These are phyloP conservation scores for Pseudozyma sp. DNA, from an alignment of 1,284 basidiomycete genomes.

Conservation along the genomic window DNA sequence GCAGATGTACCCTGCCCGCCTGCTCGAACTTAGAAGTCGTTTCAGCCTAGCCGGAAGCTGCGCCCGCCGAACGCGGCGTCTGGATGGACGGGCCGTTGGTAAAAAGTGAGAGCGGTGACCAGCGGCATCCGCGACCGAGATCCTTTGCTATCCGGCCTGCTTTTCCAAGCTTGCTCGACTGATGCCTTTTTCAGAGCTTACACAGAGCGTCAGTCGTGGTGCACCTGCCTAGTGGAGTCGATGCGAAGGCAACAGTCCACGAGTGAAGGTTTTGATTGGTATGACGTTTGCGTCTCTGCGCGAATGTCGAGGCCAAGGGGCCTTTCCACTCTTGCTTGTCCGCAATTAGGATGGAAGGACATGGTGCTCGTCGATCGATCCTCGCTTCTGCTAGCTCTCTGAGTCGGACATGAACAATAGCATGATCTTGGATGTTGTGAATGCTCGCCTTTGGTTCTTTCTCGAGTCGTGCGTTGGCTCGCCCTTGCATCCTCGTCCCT, in stretches of 20 bases:
- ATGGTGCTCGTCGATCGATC: background rate
- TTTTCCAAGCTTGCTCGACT: too few species aligned
- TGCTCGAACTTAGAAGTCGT: background rate
- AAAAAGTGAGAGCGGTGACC: too few species aligned
- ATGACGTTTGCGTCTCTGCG: too few species aligned
- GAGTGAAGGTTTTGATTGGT: too few species aligned
- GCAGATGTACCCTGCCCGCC: background rate
- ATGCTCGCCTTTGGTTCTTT: background rate
- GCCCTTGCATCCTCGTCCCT: background rate
- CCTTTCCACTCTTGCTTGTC: too few species aligned
- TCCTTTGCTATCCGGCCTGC: too few species aligned
- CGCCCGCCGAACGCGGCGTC: background rate
- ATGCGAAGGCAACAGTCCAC: too few species aligned
- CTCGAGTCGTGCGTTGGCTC: background rate
- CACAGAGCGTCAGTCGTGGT: too few species aligned
- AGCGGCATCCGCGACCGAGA: too few species aligned
- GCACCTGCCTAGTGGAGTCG: too few species aligned
- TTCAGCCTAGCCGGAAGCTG: conserved; percentile 6
- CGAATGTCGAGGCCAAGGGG: too few species aligned
- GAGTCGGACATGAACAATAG: background rate
- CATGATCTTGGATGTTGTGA: background rate
- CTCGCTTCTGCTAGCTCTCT: background rate
- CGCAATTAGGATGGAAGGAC: background rate
- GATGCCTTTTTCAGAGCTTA: too few species aligned
- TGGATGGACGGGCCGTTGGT: background rate